Evolutionary conservation across 1,139 yeast species (phyloP), one percentile per base, ranked within the genome.

Genomic region (Martiniozyma asiatica): DNA sequence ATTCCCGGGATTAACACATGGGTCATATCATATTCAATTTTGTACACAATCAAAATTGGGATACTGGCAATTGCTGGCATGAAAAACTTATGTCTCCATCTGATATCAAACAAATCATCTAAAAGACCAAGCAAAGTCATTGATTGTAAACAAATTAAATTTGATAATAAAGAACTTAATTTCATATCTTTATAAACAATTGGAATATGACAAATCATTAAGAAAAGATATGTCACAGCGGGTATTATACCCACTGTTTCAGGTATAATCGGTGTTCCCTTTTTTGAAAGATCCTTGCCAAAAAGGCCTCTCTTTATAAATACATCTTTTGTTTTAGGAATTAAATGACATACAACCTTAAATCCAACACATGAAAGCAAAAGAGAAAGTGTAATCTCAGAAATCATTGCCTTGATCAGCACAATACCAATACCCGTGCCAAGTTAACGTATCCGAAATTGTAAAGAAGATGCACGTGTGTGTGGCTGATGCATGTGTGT

Each of bases 41-140:
- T 85, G 55, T 89, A 89, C 4, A 89, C 95, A 18, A 89, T 73
- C 37, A 89, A 63, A 44, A 92, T 63, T 4, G 99, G 99, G 30
- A 89, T 74, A 1, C 94, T 76, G 0, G 96, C 95, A 34, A 92
- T 73, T 0, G 95, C 95, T 0, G 99, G 99, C 42, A 89, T 53
- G 48, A 89, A 84, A 57, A 89, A 84, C 61, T 89, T 89, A 58
- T 89, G 94, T 50, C 99, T 66, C 99, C 99, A 89, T 42, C 95
- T 69, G 38, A 89, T 75, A 54, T 89, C 98, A 50, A 89, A 89
- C 45, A 89, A 62, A 56, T 89, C 99, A 53, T 89, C 99, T 31
- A 93, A 81, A 17, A 89, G 65, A 0, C 99, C 99, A 30, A 89
- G 62, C 32, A 92, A 59, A 12, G 85, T 68, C 52, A 92, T 87